Base-by-base conservation (phyloP, 768 basidiomycete species). In the Trametes cinnabarina region DNA sequence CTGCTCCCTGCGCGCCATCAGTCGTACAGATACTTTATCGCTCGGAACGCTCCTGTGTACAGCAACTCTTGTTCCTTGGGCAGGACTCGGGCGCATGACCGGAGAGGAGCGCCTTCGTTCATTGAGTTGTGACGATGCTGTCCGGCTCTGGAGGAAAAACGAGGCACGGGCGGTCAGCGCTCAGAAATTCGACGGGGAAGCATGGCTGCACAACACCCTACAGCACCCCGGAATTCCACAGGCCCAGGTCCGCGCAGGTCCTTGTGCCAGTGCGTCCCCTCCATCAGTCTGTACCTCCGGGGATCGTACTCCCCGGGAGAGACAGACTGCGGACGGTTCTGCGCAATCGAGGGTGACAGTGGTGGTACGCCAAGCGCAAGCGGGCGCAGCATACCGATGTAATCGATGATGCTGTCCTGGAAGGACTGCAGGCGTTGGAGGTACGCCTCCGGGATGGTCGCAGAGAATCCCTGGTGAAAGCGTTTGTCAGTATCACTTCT, bases 401-500 rank as follows among this genome's bases (percentile, higher is more conserved):
- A 82, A 55, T 75, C 72, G 57, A 82, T 76, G 51, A 71, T 48
- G 47, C 66, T 72, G 22, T 40, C 68, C 28, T 69, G 63, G 34
- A 74, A 63, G 23, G 57, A 67, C 54, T 78, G 69, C 42, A 81
- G 69, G 28, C 66, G 57, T 26, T 44, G 11, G 14, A 82, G 64
- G 61, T 66, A 73, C 3, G 51, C 14, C 4, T 69, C 67, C 2
- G 74, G 67, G 44, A 81, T 71, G 39, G 62, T 66, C 2, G 80
- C 80, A 8, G 79, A 63, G 66, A 82, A 82, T 40, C 78, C 79
- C 76, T 79, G 55, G 10, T n/a, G 56, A 17, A 37, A 34, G 14
- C 8, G 25, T 1, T 12, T 5, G n/a, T n/a, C 1, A 39, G 37
- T 14, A 39, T 39, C 14, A 15, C 10, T 2, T 1, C 17, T 1